Percentiles rank a stretch among this genome's conserved stretches.
These are phyloP conservation scores for Cyberlindnera xishuangbannaensis DNA, from an alignment of 805 yeast genomes.

Conservation along the genomic window DNA sequence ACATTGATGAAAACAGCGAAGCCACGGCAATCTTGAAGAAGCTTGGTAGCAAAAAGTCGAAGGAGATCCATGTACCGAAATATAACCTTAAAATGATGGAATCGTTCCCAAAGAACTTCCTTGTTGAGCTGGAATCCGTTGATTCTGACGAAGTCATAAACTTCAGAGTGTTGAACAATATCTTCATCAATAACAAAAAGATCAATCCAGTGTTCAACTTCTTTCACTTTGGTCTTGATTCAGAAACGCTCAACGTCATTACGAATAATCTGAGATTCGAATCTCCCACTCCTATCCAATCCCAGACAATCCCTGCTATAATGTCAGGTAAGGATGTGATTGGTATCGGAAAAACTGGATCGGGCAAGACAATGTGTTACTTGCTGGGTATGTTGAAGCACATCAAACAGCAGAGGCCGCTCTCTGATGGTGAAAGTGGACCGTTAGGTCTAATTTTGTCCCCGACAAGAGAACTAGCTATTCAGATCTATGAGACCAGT, in stretches of 20 bases:
- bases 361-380: slow-evolving; percentile 92
- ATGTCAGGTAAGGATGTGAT: slow-evolving; percentile 88
- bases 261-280: slow-evolving; percentile 44
- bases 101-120: slow-evolving; percentile 55
- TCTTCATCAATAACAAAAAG: slow-evolving; percentile 22
- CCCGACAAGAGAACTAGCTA: slow-evolving; percentile 90
- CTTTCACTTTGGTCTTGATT: slow-evolving; percentile 77
- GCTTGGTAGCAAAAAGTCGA: slow-evolving; percentile 48
- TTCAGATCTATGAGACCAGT: slow-evolving; percentile 72
- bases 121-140: slow-evolving; percentile 43
- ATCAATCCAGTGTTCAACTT: slow-evolving; percentile 64
- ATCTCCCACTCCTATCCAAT: slow-evolving; percentile 81
- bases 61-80: slow-evolving; percentile 35
- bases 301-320: slow-evolving; percentile 84
- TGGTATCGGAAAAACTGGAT: slow-evolving; percentile 94
- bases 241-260: slow-evolving; percentile 47
- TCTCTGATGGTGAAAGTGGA: slow-evolving; percentile 47
- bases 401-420: slow-evolving; percentile 62
- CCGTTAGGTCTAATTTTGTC: slow-evolving; percentile 78
- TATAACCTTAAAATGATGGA: slow-evolving; percentile 35
- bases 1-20: slow-evolving; percentile 27
- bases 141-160: slow-evolving; percentile 53
- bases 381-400: slow-evolving; percentile 81
- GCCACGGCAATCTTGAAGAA: slow-evolving; percentile 28
- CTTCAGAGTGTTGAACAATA: slow-evolving; percentile 57